phyloP scores from a whole-genome alignment of 129 eudicot species.

The Dittrichia graveolens region DNA sequence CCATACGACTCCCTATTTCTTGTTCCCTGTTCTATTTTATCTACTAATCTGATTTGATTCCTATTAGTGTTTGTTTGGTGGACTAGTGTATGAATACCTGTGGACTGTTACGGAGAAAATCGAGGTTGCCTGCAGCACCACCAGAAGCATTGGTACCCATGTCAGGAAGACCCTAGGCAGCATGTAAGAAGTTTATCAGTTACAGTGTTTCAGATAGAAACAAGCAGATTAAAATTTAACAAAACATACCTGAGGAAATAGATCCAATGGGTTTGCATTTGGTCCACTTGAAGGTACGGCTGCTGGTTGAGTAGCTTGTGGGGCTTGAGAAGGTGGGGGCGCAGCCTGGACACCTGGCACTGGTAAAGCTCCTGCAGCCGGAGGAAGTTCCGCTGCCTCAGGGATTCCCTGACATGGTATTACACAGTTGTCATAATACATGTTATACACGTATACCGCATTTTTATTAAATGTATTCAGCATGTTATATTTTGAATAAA shows the following conservation, averaged over 20 bases:
- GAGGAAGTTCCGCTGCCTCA: conserved; percentile 79
- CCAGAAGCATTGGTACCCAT: conserved; percentile 70
- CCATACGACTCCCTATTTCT: too few relatives aligned
- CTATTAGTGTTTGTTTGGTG: not conserved
- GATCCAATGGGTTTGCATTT: conserved; percentile 82
- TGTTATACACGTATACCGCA: not conserved
- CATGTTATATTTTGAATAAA: not conserved
- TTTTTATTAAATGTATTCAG: not conserved
- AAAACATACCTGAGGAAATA: conserved; percentile 77
- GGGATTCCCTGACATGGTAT: conserved; percentile 71
- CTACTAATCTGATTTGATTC: too few relatives aligned
- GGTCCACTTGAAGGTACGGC: conserved; percentile 72
- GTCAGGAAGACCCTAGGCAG: conserved; percentile 74
- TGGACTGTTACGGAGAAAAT: conserved; percentile 83
- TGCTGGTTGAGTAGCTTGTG: conserved; percentile 54
- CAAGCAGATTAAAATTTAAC: not conserved
- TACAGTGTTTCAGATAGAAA: not conserved
- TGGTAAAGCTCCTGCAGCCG: conserved; percentile 49
- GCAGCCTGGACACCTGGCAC: conserved; percentile 55
- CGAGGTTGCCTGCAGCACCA: conserved; percentile 75
- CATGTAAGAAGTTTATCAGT: conserved; percentile 6
- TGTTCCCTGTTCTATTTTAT: too few relatives aligned
- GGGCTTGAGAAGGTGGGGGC: conserved; percentile 56
- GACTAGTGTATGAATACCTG: conserved; percentile 47
- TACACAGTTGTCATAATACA: not conserved